Base-by-base conservation (phyloP, 805 yeast species). In the Candida sakaeoensis region DNA sequence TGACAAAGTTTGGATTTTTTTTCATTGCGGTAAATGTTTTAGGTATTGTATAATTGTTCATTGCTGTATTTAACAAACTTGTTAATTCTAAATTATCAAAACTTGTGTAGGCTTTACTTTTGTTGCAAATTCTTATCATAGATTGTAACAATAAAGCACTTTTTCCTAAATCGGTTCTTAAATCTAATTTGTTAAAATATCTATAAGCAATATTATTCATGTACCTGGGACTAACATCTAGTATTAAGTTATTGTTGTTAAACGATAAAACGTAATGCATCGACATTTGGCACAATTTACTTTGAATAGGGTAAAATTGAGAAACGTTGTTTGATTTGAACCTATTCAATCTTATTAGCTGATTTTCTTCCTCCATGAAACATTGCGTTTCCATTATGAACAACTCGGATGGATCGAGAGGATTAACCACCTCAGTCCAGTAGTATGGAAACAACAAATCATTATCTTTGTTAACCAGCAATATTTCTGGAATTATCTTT, bases 371-470 rank as follows among this genome's bases (percentile, higher is more conserved):
- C 18, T 60, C 53, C 32, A 56, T 57, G 37, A 62, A 63, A 19
- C 61, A 49, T 19, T 49, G 46, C 2, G 60, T 43, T 36, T 63
- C 68, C 0, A 63, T n/a, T 1, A 61, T 40, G 12, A 59, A 37
- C 1, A 63, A 21, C 39, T 61, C 61, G 9, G 41, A 23, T 1
- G 44, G 39, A 36, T 62, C 42, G 8, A 54, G 26, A 1, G 68
- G 68, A 42, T 62, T 61, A 12, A 63, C 44, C 3, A 62, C 40
- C 40, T 63, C 68, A 6, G 65, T 60, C 68, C 68, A 63, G 39
- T 45, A 63, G 42, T 63, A 63, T 1, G 68, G 68, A 38, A 58
- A 62, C 6, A 63, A 41, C 8, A 63, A 44, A 42, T 63, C 68
- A 40, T 50, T 48, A 33, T 63, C 68, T 33, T 53, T 55, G 29